These are phyloP conservation scores for Cyphellophora europaea DNA, from an alignment of 2,329 filamentous ascomycete species.

Conservation along the genomic window DNA sequence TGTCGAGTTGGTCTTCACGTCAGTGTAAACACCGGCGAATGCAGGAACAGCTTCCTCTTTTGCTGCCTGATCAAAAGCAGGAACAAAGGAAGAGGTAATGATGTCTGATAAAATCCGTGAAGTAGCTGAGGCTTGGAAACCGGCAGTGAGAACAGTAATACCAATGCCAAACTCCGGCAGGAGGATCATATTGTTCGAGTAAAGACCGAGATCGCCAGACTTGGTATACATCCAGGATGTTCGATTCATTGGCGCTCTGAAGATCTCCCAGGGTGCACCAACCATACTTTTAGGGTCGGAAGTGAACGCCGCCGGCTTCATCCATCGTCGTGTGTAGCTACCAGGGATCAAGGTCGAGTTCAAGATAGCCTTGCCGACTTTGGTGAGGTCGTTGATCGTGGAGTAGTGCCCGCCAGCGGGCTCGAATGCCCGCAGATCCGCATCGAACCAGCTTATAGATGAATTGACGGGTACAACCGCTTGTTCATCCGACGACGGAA, in stretches of 20 bases:
- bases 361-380: constrained; percentile 36
- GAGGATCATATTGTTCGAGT: constrained; percentile 24
- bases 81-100: constrained; percentile 4
- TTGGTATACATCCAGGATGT: constrained; percentile 24
- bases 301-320: constrained; percentile 33
- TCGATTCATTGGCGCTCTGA: constrained; percentile 4
- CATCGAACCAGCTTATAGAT: constrained; percentile 4
- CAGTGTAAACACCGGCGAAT: constrained; percentile 1
- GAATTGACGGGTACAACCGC: constrained; percentile 29
- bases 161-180: constrained; percentile 26
- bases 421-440: constrained; percentile 2
- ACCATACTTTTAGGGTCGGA: constrained; percentile 22
- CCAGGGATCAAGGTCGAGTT: constrained; percentile 26
- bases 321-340: constrained; percentile 33
- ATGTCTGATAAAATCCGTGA: background rate
- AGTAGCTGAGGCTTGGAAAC: background rate
- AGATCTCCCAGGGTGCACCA: constrained; percentile 37
- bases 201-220: constrained; percentile 23
- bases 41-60: background rate
- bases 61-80: constrained; percentile 1
- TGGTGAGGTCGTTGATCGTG: constrained; percentile 31
- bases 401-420: constrained; percentile 32
- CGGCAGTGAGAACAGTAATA: constrained; percentile 24
- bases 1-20: constrained; percentile 1
- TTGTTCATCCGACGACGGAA: constrained; percentile 17